These are phyloP conservation scores for Globisporangium heterothallicum DNA, from an alignment of 352 stramenopile genomes.

Conservation along the genomic window DNA sequence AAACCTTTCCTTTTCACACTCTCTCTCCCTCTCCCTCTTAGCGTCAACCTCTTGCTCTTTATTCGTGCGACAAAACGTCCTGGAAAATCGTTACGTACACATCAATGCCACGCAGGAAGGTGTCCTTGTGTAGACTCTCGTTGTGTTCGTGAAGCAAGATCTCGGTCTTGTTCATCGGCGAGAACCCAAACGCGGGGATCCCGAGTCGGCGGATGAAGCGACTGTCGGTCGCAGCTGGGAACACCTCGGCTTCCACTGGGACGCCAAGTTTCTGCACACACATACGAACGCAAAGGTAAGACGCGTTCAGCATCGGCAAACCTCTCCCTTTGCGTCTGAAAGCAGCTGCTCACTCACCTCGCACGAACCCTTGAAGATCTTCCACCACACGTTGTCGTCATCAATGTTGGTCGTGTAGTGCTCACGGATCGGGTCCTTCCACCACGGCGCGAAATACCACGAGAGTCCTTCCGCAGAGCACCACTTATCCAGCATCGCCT, in stretches of 20 bases:
- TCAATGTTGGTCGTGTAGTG: slow-evolving; percentile 50
- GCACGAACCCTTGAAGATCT: slow-evolving; percentile 31
- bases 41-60: not conserved
- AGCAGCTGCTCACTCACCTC: slow-evolving; percentile 19
- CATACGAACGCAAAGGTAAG: not conserved
- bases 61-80: slow-evolving; percentile 26
- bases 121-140: slow-evolving; percentile 89
- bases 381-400: slow-evolving; percentile 37
- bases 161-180: slow-evolving; percentile 90
- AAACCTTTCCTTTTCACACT: not conserved
- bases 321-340: no score
- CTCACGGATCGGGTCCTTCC: slow-evolving; percentile 30
- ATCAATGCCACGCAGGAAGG: slow-evolving; percentile 88
- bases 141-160: slow-evolving; percentile 95
- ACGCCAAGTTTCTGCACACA: slow-evolving; percentile 35
- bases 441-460: slow-evolving; percentile 50
- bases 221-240: slow-evolving; percentile 92
- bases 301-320: no score
- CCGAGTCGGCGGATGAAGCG: slow-evolving; percentile 86
- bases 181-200: slow-evolving; percentile 90
- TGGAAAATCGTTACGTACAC: slow-evolving; percentile 60
- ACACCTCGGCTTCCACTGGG: slow-evolving; percentile 80
- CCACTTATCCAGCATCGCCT: slow-evolving; percentile 84
- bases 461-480: slow-evolving; percentile 73
- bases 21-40: no score